Evolutionary conservation across 768 basidiomycete species (phyloP).

Genomic region (Leccinum broughii): DNA sequence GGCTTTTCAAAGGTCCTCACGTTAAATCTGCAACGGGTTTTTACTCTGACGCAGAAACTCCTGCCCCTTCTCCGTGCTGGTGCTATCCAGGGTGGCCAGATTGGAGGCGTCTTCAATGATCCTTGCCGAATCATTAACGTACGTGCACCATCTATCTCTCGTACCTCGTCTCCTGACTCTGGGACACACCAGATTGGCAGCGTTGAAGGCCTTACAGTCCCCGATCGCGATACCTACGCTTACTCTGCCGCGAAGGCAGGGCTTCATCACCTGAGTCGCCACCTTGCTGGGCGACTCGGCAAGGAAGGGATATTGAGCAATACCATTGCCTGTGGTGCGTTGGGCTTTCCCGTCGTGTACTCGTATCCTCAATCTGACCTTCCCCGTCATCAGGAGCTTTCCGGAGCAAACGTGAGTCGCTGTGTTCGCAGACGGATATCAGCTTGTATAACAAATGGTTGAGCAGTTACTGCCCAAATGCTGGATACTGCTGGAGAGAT

Average conservation of each 20-base stretch:
- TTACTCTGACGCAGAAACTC: constrained; percentile 61
- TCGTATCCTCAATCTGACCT: neutral
- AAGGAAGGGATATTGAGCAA: constrained; percentile 60
- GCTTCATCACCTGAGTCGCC: constrained; percentile 57
- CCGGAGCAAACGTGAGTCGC: constrained; percentile 41
- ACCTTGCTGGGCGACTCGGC: constrained; percentile 58
- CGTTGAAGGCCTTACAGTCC: constrained; percentile 56
- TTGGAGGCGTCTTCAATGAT: constrained; percentile 39
- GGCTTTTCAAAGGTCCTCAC: constrained; percentile 63
- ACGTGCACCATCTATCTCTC: constrained; percentile 13
- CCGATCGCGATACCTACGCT: constrained; percentile 61
- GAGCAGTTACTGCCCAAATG: constrained; percentile 54
- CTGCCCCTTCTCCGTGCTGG: constrained; percentile 55
- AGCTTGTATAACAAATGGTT: neutral
- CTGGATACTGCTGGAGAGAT: constrained; percentile 45
- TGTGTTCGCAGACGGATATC: neutral
- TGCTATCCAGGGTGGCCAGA: constrained; percentile 40
- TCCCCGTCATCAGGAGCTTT: constrained; percentile 33
- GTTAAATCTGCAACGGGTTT: constrained; percentile 62
- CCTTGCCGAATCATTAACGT: constrained; percentile 65
- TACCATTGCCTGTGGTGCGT: constrained; percentile 59
- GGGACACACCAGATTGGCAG: constrained; percentile 51
- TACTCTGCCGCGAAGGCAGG: constrained; percentile 67
- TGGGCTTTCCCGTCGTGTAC: neutral
- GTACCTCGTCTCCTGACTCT: neutral